Evolutionary conservation across 2,329 filamentous ascomycete species (phyloP).

Genomic region (Colletotrichum endophyticum): DNA sequence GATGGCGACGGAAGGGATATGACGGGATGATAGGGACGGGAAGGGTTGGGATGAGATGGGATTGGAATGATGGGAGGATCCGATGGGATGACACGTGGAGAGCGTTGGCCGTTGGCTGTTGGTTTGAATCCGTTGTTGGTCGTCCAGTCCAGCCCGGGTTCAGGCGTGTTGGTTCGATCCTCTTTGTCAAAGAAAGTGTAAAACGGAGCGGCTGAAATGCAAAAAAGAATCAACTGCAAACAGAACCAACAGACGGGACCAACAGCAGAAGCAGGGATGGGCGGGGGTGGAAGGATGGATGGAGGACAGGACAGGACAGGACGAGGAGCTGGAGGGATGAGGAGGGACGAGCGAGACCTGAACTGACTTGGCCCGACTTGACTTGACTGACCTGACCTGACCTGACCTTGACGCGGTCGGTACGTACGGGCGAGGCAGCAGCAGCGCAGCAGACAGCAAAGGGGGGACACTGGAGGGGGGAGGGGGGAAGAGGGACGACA

Average conservation of each 20-base stretch:
- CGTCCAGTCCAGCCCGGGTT: background rate
- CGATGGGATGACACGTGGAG: slow-evolving; percentile 8
- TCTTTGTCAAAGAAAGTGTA: background rate
- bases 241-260: background rate
- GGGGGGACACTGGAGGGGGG: no score
- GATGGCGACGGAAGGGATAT: background rate
- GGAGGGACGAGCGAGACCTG: background rate
- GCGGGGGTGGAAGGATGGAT: background rate
- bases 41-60: background rate
- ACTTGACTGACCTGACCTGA: background rate
- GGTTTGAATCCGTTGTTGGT: background rate
- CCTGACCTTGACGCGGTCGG: no score
- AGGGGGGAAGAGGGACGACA: background rate
- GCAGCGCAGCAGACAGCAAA: background rate
- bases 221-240: background rate
- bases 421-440: background rate
- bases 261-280: background rate
- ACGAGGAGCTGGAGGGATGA: background rate
- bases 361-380: background rate
- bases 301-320: background rate
- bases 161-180: background rate
- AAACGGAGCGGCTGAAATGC: background rate
- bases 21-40: background rate
- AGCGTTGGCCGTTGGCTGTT: background rate
- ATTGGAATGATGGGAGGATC: background rate